Conservation (phyloP, 139 green algal species). For the Trebouxia sp. region DNA sequence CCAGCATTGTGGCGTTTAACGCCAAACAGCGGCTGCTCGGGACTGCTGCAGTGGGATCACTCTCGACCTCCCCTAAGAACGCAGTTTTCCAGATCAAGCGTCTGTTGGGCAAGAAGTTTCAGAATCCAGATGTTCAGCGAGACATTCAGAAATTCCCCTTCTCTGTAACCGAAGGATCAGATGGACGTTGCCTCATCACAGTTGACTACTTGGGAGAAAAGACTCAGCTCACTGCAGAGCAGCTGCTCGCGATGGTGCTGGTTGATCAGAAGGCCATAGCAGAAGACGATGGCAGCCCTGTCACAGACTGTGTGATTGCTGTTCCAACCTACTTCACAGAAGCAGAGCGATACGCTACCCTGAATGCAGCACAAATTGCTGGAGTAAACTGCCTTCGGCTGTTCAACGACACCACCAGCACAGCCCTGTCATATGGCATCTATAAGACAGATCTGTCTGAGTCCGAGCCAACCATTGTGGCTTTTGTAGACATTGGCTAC, state of each 20-base stretch:
- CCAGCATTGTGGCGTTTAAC: constrained; percentile 84
- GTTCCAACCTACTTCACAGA: constrained; percentile 89
- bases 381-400: constrained; percentile 92
- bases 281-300: constrained; percentile 77
- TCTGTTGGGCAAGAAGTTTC: constrained; percentile 90
- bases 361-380: constrained; percentile 78
- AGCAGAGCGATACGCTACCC: constrained; percentile 83
- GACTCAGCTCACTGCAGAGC: constrained; percentile 58
- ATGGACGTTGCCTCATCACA: constrained; percentile 77
- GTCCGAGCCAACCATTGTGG: constrained; percentile 83
- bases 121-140: constrained; percentile 69
- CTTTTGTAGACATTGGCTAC: constrained; percentile 95
- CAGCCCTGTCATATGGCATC: constrained; percentile 96
- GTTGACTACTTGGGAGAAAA: constrained; percentile 75
- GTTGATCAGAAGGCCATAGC: constrained; percentile 79
- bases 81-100: constrained; percentile 93
- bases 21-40: constrained; percentile 86
- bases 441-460: constrained; percentile 98
- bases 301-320: constrained; percentile 92
- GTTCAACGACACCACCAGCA: constrained; percentile 96
- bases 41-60: constrained; percentile 70
- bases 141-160: constrained; percentile 80
- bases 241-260: constrained; percentile 91
- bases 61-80: constrained; percentile 92
- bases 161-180: constrained; percentile 67